Conservation (phyloP, 2,329 filamentous ascomycete genomes). For the Tolypocladium ophioglossoides region DNA sequence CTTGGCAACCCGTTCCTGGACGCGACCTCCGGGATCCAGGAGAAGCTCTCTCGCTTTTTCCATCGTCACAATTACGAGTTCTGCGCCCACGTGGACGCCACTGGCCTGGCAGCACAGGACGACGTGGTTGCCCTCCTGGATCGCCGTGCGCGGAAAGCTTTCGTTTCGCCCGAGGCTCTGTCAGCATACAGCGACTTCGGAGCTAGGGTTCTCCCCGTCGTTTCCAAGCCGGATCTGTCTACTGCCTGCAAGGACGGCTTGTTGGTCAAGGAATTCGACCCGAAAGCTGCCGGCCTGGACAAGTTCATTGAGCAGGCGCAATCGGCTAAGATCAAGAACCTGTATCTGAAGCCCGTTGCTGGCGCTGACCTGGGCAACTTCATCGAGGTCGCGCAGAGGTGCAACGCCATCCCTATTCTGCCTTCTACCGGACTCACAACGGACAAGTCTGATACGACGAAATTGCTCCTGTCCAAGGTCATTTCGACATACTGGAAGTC, state of each 20-base stretch:
- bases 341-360: conserved; percentile 41
- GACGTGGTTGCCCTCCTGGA: conserved; percentile 76
- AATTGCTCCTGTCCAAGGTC: conserved; percentile 52
- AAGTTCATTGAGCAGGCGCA: conserved; percentile 35
- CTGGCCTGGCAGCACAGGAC: conserved; percentile 54
- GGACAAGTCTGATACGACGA: conserved; percentile 48
- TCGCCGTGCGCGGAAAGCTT: conserved; percentile 73
- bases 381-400: conserved; percentile 36
- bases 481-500: conserved; percentile 67
- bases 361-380: conserved; percentile 34
- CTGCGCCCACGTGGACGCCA: conserved; percentile 67
- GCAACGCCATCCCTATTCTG: conserved; percentile 60
- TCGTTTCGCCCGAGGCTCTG: conserved; percentile 64
- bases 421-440: conserved; percentile 61
- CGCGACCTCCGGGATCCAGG: conserved; percentile 36
- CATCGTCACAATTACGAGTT: conserved; percentile 38
- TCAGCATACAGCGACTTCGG: conserved; percentile 44
- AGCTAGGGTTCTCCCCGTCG: conserved; percentile 42
- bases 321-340: conserved; percentile 32
- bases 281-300: conserved; percentile 25
- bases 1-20: conserved; percentile 50
- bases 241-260: conserved; percentile 37
- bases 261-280: conserved; percentile 42
- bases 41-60: conserved; percentile 36
- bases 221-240: conserved; percentile 34